Evolutionary conservation across 441 rosid genomes (phyloP).

Genomic region (Omphalea diandra): DNA sequence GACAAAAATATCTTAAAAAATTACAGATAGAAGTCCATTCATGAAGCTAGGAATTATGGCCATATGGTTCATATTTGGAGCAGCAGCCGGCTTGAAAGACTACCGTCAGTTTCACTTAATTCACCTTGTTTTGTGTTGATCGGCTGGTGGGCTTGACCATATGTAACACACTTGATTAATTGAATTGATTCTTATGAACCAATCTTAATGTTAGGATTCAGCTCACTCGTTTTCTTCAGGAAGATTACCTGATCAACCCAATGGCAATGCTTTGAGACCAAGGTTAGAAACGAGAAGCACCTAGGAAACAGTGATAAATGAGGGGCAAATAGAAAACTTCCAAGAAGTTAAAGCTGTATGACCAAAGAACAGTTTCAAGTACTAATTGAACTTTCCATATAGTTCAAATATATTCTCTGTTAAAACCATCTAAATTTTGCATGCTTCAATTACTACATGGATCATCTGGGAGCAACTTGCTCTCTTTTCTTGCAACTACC

Average conservation of each 20-base stretch:
- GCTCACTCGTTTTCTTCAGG: too few species aligned
- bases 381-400: neutral
- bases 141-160: too few species aligned
- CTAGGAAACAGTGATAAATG: neutral
- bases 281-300: too few species aligned
- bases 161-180: too few species aligned
- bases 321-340: neutral
- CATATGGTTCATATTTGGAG: neutral
- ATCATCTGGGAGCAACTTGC: neutral
- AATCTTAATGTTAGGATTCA: too few species aligned
- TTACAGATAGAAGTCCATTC: neutral
- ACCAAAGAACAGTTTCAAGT: neutral
- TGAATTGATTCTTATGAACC: too few species aligned
- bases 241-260: too few species aligned
- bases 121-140: neutral
- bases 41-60: too few species aligned
- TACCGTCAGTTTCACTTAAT: neutral
- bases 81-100: slow-evolving; percentile 6
- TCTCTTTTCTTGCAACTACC: slow-evolving; percentile 8
- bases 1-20: too few species aligned
- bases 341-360: neutral
- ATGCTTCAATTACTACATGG: neutral
- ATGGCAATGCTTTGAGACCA: too few species aligned
- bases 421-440: neutral
- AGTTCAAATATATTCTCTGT: too few species aligned